These are phyloP conservation scores for Colletotrichum australisinense DNA, from an alignment of 2,329 filamentous ascomycete genomes.

Conservation along the genomic window DNA sequence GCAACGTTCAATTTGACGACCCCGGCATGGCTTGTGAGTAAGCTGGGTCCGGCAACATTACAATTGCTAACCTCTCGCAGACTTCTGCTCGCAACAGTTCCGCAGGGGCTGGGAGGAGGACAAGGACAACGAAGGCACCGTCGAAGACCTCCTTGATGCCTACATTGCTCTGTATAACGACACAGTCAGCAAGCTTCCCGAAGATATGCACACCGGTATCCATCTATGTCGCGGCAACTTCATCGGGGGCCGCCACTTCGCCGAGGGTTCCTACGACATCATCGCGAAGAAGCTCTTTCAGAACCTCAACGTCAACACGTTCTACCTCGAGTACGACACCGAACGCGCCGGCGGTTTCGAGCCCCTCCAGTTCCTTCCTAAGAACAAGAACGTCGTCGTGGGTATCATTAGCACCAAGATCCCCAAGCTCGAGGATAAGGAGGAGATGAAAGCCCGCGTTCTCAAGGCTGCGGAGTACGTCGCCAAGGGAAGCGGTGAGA, in stretches of 20 bases:
- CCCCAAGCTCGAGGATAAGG: conserved; percentile 70
- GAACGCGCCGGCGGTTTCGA: conserved; percentile 74
- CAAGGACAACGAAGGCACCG: conserved; percentile 72
- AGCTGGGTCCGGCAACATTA: neutral
- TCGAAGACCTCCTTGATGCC: conserved; percentile 76
- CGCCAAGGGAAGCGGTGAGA: conserved; percentile 74
- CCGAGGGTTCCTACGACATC: conserved; percentile 74
- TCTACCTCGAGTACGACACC: conserved; percentile 78
- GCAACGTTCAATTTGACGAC: conserved; percentile 77
- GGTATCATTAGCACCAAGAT: conserved; percentile 74
- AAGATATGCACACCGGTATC: conserved; percentile 80
- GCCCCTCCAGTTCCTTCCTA: conserved; percentile 70
- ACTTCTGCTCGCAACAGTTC: conserved; percentile 81
- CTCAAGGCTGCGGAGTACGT: conserved; percentile 74
- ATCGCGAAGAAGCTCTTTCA: conserved; percentile 76
- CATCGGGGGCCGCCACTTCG: conserved; percentile 73
- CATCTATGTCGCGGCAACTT: conserved; percentile 80
- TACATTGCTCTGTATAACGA: conserved; percentile 85
- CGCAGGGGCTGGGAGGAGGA: conserved; percentile 77
- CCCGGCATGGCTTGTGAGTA: conserved; percentile 74
- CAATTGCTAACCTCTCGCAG: conserved; percentile 48
- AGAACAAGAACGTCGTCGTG: conserved; percentile 71
- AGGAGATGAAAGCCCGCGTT: conserved; percentile 70
- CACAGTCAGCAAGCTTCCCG: conserved; percentile 70
- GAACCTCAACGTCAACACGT: conserved; percentile 72